These are phyloP conservation scores for Telfairia occidentalis DNA, from an alignment of 331 rosid species.

Conservation along the genomic window DNA sequence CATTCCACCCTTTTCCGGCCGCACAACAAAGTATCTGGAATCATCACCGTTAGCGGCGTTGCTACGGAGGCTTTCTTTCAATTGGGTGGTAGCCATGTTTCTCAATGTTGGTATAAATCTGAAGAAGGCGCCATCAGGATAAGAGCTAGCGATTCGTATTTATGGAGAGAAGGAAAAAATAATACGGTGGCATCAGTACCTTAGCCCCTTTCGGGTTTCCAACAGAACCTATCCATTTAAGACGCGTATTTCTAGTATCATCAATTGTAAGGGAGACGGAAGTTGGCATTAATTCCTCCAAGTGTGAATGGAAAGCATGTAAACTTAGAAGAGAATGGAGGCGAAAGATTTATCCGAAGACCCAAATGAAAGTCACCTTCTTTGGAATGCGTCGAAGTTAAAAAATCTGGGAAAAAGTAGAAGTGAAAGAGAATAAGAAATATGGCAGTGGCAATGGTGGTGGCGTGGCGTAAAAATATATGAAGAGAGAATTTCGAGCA, in stretches of 20 bases:
- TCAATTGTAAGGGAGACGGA: neutral
- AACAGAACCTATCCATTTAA: neutral
- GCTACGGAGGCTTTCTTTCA: neutral
- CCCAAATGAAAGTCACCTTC: neutral
- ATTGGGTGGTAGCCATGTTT: constrained; percentile 7
- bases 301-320: neutral
- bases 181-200: neutral
- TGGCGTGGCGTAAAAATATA: neutral
- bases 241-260: neutral
- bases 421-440: neutral
- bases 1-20: constrained; percentile 47
- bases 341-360: neutral
- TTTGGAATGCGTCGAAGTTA: neutral
- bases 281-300: neutral
- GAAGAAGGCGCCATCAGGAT: neutral
- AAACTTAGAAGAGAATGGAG: neutral
- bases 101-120: neutral
- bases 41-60: neutral
- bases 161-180: neutral
- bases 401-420: neutral
- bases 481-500: neutral
- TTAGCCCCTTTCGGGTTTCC: neutral
- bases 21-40: constrained; percentile 35
- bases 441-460: neutral
- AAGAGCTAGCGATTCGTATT: neutral